phyloP scores from a whole-genome alignment of 2,329 filamentous ascomycete genomes.

The Emericellopsis cladophorae region DNA sequence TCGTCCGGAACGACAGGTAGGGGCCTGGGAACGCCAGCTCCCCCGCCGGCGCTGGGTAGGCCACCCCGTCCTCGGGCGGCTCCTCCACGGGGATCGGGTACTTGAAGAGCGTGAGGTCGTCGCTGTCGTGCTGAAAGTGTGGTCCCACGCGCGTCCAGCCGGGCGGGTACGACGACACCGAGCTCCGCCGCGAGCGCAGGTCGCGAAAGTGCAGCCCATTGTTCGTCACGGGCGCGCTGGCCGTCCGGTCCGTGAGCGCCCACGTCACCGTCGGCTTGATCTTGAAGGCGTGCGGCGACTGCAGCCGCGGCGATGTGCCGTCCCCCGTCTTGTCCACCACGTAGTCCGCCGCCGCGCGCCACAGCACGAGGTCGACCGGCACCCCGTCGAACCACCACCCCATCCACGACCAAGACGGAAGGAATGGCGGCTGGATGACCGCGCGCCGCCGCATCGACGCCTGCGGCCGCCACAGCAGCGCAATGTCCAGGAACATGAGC shows the following conservation, averaged over 20 bases:
- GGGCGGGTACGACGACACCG: conserved; percentile 17
- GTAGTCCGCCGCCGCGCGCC: conserved; percentile 29
- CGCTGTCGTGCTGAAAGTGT: conserved; percentile 26
- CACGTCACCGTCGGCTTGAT: conserved; percentile 24
- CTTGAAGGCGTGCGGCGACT: conserved; percentile 22
- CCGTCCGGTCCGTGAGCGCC: conserved; percentile 24
- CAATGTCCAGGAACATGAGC: conserved; percentile 29
- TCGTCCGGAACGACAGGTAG: conserved; percentile 25
- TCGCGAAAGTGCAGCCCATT: conserved; percentile 26
- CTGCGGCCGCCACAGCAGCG: conserved; percentile 30
- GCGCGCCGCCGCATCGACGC: conserved; percentile 26
- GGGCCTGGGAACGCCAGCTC: conserved; percentile 22
- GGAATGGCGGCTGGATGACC: conserved; percentile 20
- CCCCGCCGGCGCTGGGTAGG: conserved; percentile 14
- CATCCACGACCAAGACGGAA: conserved; percentile 34
- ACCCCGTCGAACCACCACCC: conserved; percentile 33
- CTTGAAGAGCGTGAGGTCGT: conserved; percentile 23
- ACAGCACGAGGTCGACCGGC: conserved; percentile 26
- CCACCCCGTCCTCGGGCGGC: conserved; percentile 11
- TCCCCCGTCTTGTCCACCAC: conserved; percentile 10
- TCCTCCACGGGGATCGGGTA: conserved; percentile 28
- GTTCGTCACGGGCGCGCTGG: conserved; percentile 19
- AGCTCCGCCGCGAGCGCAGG: conserved; percentile 17
- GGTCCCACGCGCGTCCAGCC: conserved; percentile 25
- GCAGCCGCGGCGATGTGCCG: conserved; percentile 16